Evolutionary conservation across 1,284 basidiomycete species (phyloP), one percentile per base, ranked within the genome.

Genomic region (Leccinum variabile): DNA sequence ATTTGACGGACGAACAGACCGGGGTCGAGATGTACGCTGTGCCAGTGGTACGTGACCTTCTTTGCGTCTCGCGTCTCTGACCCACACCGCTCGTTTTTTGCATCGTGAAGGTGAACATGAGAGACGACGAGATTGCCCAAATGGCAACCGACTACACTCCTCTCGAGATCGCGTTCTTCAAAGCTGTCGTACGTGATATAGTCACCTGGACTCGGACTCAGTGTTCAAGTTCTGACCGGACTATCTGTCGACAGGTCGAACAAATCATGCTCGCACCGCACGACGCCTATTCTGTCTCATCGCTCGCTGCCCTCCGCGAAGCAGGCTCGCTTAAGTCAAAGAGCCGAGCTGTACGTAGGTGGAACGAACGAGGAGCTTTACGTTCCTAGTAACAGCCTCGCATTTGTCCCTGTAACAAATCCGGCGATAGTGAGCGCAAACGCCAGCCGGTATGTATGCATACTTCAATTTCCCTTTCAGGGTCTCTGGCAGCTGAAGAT

Each of bases 181-280:
- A 89, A 76, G 85, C 85, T 2, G 78, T 94, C 61, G 93, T 92
- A 70, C 66, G 87, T 76, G 60, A 56, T 65, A 53, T 56, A 22
- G 4, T 44, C 41, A 18, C 28, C 9, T 18, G 10, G 37, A 32
- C 35, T 11, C 22, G 6, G 39, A 32, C 57, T 56, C 5, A 1
- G 18, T 18, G 41, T 46, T 59, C 64, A 22, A 22, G 18, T 22
- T 22, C 18, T 63, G 55, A 63, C 32, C 35, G 6, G 32, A 52
- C 16, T 16, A 53, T 46, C 10, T 41, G 9, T n/a, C n/a, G 18
- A 30, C 68, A 95, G 93, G 82, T 96, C 50, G 91, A 95, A 69
- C 89, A 91, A 77, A 95, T 96, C 69, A 90, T 95, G 83, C 81
- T 89, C 13, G 90, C 93, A 9, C 85, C 88, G 8, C 82, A 83